Base-by-base conservation (phyloP, 768 basidiomycete species). In the Imleria badia region DNA sequence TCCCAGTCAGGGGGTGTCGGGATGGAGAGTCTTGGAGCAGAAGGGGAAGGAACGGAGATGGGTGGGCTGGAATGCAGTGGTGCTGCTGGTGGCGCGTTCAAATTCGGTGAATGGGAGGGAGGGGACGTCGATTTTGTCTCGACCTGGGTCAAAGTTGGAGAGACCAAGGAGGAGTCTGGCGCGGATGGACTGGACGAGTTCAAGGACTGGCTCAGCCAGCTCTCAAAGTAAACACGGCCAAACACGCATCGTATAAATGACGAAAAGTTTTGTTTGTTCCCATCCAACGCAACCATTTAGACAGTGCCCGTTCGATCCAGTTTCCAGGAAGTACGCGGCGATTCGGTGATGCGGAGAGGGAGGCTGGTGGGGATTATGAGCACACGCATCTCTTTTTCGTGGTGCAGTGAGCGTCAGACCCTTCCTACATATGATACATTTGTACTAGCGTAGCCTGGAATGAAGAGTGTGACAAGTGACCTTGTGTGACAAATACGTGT, bases 61-160 rank as follows among this genome's bases (percentile, higher is more conserved):
- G 89, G 87, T 34, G 90, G 91, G 0, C 69, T 94, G 51, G 89
- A 92, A 45, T 89, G 87, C 64, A 78, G 72, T 50, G 81, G 80
- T 22, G 70, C 73, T 31, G 75, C 75, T 26, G 79, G 77, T 14
- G 79, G 78, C 0, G 58, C 72, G 19, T 94, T 94, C 76, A 84
- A 76, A 60, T 93, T 93, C 62, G 78, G 77, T 4, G 83, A 86
- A 40, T 94, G 91, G 91, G 91, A 92, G 60, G 91, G 89, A 3
- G 91, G 91, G 9, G 85, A 90, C n/a, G 74, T 91, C 19, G 66
- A 75, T 2, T 87, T 91, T 61, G 56, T 86, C 33, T 86, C 82
- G 26, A 85, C 83, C 0, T 87, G 79, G 53, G 76, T 80, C 9
- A 64, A 48, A 11, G 66, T 75, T 13, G 74, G 72, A 43, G 66